Percentiles rank a stretch among this genome's conserved stretches.
Conservation (phyloP, 441 rosid species). For the Brassica balearica region DNA sequence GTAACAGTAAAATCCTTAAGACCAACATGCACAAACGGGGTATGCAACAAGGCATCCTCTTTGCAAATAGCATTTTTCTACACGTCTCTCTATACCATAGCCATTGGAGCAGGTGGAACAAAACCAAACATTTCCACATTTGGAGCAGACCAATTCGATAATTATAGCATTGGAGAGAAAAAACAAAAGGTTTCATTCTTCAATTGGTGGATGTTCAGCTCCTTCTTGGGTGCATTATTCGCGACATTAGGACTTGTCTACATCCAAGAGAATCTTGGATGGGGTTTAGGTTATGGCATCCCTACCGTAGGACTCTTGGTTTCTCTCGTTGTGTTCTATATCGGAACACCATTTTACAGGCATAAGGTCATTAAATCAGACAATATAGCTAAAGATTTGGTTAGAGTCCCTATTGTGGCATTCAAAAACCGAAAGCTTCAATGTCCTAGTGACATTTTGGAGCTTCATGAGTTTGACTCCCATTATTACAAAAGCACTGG, state of each 20-base stretch:
- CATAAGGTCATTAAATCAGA: conserved; percentile 67
- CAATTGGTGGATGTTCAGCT: conserved; percentile 96
- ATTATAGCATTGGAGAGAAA: conserved; percentile 58
- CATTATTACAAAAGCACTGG: conserved; percentile 63
- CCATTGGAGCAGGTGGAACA: conserved; percentile 87
- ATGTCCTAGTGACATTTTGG: conserved; percentile 54
- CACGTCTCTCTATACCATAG: conserved; percentile 72
- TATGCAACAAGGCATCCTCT: conserved; percentile 75
- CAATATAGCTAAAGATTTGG: conserved; percentile 68
- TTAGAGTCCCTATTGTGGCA: conserved; percentile 63
- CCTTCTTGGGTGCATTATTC: conserved; percentile 74
- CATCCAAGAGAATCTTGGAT: conserved; percentile 84
- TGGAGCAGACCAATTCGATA: conserved; percentile 95
- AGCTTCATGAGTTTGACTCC: conserved; percentile 69
- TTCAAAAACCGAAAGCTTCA: conserved; percentile 61
- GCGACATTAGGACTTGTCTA: conserved; percentile 89
- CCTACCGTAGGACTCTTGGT: conserved; percentile 75
- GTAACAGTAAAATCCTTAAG: conserved; percentile 68
- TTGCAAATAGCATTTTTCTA: conserved; percentile 72
- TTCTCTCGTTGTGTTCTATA: conserved; percentile 70
- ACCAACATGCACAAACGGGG: conserved; percentile 68
- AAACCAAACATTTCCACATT: conserved; percentile 93
- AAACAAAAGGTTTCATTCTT: conserved; percentile 80
- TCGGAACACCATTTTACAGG: conserved; percentile 83
- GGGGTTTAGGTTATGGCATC: conserved; percentile 90